These are phyloP conservation scores for Phlyctochytrium planicorne DNA, from an alignment of 192 early-diverging fungal genomes.

Conservation along the genomic window DNA sequence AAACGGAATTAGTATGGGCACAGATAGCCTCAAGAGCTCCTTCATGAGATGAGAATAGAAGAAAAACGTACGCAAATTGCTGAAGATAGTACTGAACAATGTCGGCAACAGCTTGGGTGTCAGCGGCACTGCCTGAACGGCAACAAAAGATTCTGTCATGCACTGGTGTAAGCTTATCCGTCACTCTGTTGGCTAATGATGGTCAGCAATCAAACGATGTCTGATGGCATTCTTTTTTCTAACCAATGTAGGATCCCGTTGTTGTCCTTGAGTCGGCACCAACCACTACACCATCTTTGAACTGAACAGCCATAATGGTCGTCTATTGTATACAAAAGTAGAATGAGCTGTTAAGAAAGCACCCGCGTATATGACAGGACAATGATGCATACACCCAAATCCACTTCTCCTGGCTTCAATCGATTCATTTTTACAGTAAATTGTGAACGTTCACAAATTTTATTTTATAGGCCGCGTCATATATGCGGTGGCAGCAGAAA, in stretches of 20 bases:
- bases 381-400: slow-evolving; percentile 73
- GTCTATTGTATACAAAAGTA: slow-evolving; percentile 58
- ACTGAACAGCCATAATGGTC: slow-evolving; percentile 94
- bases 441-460: too few relatives aligned
- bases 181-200: slow-evolving; percentile 79
- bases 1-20: slow-evolving; percentile 10
- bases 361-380: not conserved
- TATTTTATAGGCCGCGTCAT: too few relatives aligned
- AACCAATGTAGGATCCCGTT: slow-evolving; percentile 89
- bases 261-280: slow-evolving; percentile 98
- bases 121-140: slow-evolving; percentile 95
- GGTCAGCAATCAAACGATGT: not conserved
- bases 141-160: slow-evolving; percentile 97
- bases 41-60: not conserved
- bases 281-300: slow-evolving; percentile 88
- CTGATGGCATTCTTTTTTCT: not conserved
- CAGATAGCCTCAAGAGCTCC: not conserved
- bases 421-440: too few relatives aligned
- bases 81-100: slow-evolving; percentile 96
- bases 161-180: slow-evolving; percentile 95
- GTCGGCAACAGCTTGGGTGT: slow-evolving; percentile 98
- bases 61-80: slow-evolving; percentile 77
- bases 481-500: too few relatives aligned
- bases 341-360: not conserved
- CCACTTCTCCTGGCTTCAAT: slow-evolving; percentile 92